These are phyloP conservation scores for Phialophora tarda DNA, from an alignment of 2,329 filamentous ascomycete genomes.

Conservation along the genomic window DNA sequence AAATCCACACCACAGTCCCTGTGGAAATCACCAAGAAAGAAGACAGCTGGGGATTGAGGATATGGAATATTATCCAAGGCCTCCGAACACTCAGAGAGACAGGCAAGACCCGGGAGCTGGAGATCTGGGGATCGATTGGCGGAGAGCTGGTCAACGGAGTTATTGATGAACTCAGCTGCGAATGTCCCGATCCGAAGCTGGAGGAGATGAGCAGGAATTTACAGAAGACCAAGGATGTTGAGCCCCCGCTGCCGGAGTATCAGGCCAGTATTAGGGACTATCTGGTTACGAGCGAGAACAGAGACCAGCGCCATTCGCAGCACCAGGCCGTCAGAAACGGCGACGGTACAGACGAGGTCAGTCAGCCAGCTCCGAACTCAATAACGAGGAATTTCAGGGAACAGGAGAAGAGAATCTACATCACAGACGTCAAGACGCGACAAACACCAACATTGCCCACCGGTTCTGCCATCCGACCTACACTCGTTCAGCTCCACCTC, in stretches of 20 bases:
- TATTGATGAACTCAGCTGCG: conserved; percentile 82
- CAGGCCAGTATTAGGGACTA: conserved; percentile 55
- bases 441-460: conserved; percentile 67
- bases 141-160: conserved; percentile 85
- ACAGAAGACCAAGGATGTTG: conserved; percentile 62
- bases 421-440: conserved; percentile 89
- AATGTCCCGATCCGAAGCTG: conserved; percentile 73
- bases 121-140: conserved; percentile 84
- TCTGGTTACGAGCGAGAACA: conserved; percentile 42
- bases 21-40: conserved; percentile 76
- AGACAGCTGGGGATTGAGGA: conserved; percentile 77
- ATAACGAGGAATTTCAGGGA: conserved; percentile 22
- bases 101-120: conserved; percentile 75
- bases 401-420: conserved; percentile 61
- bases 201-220: conserved; percentile 62
- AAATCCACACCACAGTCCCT: conserved; percentile 77
- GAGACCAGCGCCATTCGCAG: conserved; percentile 42
- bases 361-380: conserved; percentile 20
- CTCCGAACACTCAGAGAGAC: conserved; percentile 73
- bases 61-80: conserved; percentile 93
- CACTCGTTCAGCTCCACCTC: conserved; percentile 84
- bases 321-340: conserved; percentile 38
- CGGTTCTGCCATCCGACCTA: conserved; percentile 70
- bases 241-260: conserved; percentile 51
- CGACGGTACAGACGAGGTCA: conserved; percentile 26